These are phyloP conservation scores for Esteya vermicola DNA, from an alignment of 2,329 filamentous ascomycete genomes.

Conservation along the genomic window DNA sequence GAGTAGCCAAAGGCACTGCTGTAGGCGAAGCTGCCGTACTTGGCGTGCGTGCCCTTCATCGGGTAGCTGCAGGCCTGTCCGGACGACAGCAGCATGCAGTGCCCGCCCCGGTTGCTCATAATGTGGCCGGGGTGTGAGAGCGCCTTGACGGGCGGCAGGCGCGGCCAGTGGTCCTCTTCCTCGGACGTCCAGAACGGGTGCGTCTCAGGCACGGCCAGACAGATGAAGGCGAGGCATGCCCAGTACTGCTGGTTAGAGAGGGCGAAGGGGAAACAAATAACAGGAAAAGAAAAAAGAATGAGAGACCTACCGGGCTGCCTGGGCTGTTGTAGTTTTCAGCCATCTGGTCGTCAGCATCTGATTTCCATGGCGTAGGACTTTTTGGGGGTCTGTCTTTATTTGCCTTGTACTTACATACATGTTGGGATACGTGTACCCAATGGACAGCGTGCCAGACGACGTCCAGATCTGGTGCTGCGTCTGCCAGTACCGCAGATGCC, in stretches of 20 bases:
- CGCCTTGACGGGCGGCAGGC: constrained; percentile 43
- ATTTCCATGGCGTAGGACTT: neutral
- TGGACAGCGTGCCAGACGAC: constrained; percentile 56
- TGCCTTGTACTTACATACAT: constrained; percentile 41
- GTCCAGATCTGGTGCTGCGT: constrained; percentile 63
- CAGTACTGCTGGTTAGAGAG: constrained; percentile 41
- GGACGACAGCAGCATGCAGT: constrained; percentile 61
- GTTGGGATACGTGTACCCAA: constrained; percentile 68
- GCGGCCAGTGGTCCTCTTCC: constrained; percentile 44
- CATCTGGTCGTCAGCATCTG: constrained; percentile 28
- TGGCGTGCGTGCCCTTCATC: constrained; percentile 68
- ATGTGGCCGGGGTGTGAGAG: constrained; percentile 61
- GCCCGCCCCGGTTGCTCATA: constrained; percentile 53
- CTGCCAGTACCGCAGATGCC: constrained; percentile 70
- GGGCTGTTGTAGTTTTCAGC: constrained; percentile 77
- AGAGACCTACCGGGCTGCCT: constrained; percentile 39
- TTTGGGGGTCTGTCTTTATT: neutral
- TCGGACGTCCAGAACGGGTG: constrained; percentile 63
- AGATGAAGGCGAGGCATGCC: constrained; percentile 67
- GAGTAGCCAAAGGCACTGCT: constrained; percentile 64
- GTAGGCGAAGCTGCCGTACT: constrained; percentile 70
- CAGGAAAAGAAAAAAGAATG: neutral
- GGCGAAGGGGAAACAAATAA: neutral
- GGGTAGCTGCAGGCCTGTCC: constrained; percentile 74
- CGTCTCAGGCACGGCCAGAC: constrained; percentile 50